phyloP scores from a whole-genome alignment of 164 flowering plant genomes.

The Euptelea pleiosperma region DNA sequence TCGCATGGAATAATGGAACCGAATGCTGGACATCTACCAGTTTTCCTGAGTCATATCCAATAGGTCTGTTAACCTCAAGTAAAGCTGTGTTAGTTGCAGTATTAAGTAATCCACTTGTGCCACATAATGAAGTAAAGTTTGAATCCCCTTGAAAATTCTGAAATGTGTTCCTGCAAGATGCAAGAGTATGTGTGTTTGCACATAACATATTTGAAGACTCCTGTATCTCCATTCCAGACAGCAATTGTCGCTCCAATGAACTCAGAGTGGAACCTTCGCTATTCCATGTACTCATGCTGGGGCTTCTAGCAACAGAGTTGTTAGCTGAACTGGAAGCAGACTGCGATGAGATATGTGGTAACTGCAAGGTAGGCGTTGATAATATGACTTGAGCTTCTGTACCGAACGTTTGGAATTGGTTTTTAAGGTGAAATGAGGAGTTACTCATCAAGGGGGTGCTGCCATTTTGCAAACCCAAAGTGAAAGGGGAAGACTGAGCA shows the following conservation, averaged over 20 bases:
- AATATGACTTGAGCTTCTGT: constrained; percentile 24
- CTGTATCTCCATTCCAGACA: constrained; percentile 25
- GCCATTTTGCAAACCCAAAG: constrained; percentile 15
- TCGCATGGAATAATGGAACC: constrained; percentile 10
- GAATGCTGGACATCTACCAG: constrained; percentile 15
- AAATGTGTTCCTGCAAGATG: constrained; percentile 13
- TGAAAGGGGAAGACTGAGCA: constrained; percentile 15
- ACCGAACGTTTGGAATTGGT: constrained; percentile 15
- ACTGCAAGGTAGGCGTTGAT: constrained; percentile 19
- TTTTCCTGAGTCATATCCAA: constrained; percentile 12
- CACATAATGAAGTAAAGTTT: constrained; percentile 11
- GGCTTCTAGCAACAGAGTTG: constrained; percentile 11
- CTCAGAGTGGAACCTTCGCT: constrained; percentile 34
- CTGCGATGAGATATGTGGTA: constrained; percentile 17
- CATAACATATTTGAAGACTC: constrained; percentile 20
- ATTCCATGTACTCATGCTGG: constrained; percentile 34
- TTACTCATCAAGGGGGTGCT: constrained; percentile 9
- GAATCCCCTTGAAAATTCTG: constrained; percentile 22
- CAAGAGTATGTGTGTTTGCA: constrained; percentile 10
- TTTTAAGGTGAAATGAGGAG: constrained; percentile 13
- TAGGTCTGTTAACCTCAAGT: constrained; percentile 10
- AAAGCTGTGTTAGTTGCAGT: constrained; percentile 3
- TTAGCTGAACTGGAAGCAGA: constrained; percentile 15
- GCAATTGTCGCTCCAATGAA: constrained; percentile 34
- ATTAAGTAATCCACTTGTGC: constrained; percentile 10